phyloP scores from a whole-genome alignment of 352 stramenopile genomes.

The Phytophthora pistaciae region DNA sequence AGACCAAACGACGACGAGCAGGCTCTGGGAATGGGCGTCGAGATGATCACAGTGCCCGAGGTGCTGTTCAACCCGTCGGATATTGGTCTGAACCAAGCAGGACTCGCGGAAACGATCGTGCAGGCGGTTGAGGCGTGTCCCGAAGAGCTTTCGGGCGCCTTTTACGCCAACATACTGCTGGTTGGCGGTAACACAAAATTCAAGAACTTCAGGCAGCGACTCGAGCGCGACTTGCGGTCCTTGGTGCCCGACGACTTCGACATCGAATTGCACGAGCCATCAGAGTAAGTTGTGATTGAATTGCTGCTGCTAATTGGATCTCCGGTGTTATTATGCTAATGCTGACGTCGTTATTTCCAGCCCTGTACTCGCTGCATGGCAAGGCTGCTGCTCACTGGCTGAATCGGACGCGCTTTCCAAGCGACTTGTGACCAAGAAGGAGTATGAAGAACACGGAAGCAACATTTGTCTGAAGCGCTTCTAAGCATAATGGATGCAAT shows the following conservation, averaged over 20 bases:
- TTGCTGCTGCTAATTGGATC: not conserved
- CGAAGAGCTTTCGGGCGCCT: constrained; percentile 63
- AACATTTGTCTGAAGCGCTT: constrained; percentile 63
- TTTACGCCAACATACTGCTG: constrained; percentile 91
- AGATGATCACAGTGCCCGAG: constrained; percentile 91
- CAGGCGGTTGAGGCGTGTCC: constrained; percentile 87
- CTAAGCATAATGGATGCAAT: constrained; percentile 9
- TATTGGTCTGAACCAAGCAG: constrained; percentile 89
- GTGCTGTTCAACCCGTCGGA: constrained; percentile 94
- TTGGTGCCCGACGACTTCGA: constrained; percentile 64
- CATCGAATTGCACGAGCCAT: constrained; percentile 45
- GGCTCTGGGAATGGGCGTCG: constrained; percentile 84
- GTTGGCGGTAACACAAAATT: constrained; percentile 92
- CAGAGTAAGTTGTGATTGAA: constrained; percentile 56
- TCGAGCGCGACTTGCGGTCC: constrained; percentile 72
- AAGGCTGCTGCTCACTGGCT: constrained; percentile 66
- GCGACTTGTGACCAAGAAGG: constrained; percentile 66
- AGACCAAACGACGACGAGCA: constrained; percentile 51
- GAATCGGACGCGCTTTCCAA: constrained; percentile 27
- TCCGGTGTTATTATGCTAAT: not conserved
- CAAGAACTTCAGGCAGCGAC: constrained; percentile 76
- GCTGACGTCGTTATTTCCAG: constrained; percentile 33
- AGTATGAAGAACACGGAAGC: constrained; percentile 84
- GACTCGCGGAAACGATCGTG: constrained; percentile 87
- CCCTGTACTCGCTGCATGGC: constrained; percentile 61